Base-by-base conservation (phyloP, 176 grass and related monocot genomes). In the Neostapfia colusana region DNA sequence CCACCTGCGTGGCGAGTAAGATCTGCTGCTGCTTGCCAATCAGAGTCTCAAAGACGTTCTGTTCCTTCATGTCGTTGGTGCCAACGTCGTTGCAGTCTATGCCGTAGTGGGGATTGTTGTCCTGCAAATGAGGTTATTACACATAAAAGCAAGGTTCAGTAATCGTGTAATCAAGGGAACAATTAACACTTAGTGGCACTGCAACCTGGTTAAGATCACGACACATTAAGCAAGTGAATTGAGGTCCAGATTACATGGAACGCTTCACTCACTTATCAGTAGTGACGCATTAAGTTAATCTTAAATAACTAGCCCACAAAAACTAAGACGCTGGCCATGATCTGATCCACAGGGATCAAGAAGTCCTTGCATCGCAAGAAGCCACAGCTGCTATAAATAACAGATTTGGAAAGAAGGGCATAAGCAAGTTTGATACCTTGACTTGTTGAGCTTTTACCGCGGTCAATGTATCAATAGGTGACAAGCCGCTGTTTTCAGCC, bases 11-110 rank as follows among this genome's bases (percentile, higher is more conserved):
- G 6, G 89, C 86, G 63, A 96, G 70, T 8, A 89, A 50, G 60
- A 96, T 87, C 37, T 92, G 86, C 65, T 92, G 92, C 58, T 96
- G 86, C 83, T 92, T 96, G 70, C 92, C 84, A 15, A 91, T 95
- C 72, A 95, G 50, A 12, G 92, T 87, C 73, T 92, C 89, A 11
- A 95, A 95, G 48, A 92, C 84, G 7, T 89, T 63, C 45, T 96
- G 89, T 68, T 78, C 81, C 82, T 84, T 78, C 86, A 96, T 92
- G 75, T 87, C 16, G 9, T 83, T 96, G 2, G 86, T 89, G 45
- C 92, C 81, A 4, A 83, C 45, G 12, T 89, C 84, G 17, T 89
- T 89, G 89, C 89, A 96, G 67, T 96, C 89, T 38, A 92, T 92
- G 46, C 89, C 81, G 0, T 83, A 85, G 48, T 80, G 78, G 6